Base-by-base conservation (phyloP, 73 alveolate genomes). In the Stentor coeruleus region DNA sequence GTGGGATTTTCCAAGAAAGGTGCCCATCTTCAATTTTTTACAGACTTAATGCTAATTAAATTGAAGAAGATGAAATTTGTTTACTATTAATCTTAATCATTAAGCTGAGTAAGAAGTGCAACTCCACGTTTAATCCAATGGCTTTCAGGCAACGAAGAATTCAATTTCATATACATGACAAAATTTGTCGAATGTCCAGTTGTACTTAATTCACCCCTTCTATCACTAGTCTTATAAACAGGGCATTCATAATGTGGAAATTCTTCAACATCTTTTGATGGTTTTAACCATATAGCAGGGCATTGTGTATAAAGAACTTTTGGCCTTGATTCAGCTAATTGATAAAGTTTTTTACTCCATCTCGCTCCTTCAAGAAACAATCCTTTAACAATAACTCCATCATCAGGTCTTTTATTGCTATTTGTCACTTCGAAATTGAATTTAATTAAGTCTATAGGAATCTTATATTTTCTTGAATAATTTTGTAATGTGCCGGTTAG, bases 41-140 rank as follows among this genome's bases (percentile, higher is more conserved):
- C n/a, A n/a, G n/a, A n/a, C n/a, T n/a, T n/a, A n/a, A n/a, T n/a
- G n/a, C n/a, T n/a, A n/a, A n/a, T n/a, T n/a, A n/a, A n/a, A n/a
- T n/a, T n/a, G n/a, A n/a, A n/a, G n/a, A n/a, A n/a, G n/a, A n/a
- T n/a, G n/a, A n/a, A n/a, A n/a, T n/a, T n/a, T n/a, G n/a, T n/a
- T n/a, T n/a, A n/a, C n/a, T n/a, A n/a, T n/a, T n/a, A n/a, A n/a
- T n/a, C n/a, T 49, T 49, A 97, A 86, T 97, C 99, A 82, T 93
- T 94, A 38, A 95, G 91, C 58, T 96, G 92, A n/a, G 98, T 92
- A 60, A 96, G 89, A 94, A 98, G 85, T 11, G 99, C 99, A 77
- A 98, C 99, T 35, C 99, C 99, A 76, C 99, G 94, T 96, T 97
- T 98, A 79, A 96, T 95, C 99, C 99, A 98, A 85, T 97, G 99